Base-by-base conservation (phyloP, 257 asterid species). In the Nicotiana paniculata region DNA sequence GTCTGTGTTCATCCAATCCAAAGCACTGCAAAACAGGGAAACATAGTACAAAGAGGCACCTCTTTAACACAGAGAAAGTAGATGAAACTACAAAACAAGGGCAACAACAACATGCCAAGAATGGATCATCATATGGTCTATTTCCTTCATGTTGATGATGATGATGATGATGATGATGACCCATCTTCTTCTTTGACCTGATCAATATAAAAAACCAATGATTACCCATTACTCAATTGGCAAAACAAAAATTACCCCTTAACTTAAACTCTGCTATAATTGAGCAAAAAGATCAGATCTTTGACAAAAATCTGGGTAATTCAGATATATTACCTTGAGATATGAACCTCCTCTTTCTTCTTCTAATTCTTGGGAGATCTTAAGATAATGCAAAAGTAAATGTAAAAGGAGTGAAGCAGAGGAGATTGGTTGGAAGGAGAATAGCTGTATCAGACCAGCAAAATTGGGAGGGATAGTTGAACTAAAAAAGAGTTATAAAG, bases 1-100 rank as follows among this genome's bases (percentile, higher is more conserved):
- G 96, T 37, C 92, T 66, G 46, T 79, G 88, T n/a, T 90, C 92
- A 84, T 90, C 96, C 88, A 82, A 86, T 30, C 91, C 89, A 61
- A 90, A 89, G 79, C 97, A 93, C 86, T 86, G 95, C 90, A 90
- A 66, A 74, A 93, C 84, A 28, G 97, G 97, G 82, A 84, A 91
- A 72, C 85, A 91, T 8, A 88, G 90, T 3, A 86, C 91, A 77
- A 90, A 90, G 82, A 88, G 9, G 83, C 93, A 88, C 84, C 93
- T 86, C 81, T 86, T 84, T 6, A 87, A 77, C 77, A 67, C 17
- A 74, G 87, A 83, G 53, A 88, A 84, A 1, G 68, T 54, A 3
- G 85, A 86, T 1, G 92, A 83, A 3, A 89, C 84, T 28, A 84
- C 12, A 61, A 82, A 51, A 82, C 96, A 86, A 5, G 89, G 91